Evolutionary conservation across 139 green algal species (phyloP).

Genomic region (Auxenochlorella protothecoides): DNA sequence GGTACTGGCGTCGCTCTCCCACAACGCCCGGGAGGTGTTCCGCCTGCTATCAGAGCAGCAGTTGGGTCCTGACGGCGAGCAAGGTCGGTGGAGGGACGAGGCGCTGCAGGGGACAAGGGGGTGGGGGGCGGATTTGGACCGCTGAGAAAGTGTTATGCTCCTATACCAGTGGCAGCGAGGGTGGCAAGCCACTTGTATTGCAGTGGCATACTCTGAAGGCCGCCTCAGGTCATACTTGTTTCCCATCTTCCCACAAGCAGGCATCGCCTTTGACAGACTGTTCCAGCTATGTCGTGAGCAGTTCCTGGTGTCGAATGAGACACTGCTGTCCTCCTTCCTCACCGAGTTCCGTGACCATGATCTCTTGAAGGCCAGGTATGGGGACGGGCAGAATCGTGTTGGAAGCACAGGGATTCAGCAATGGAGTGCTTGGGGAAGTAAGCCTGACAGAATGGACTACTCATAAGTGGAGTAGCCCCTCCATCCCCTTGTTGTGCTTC

Average conservation of each 20-base stretch:
- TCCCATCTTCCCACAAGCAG: slow-evolving; percentile 3
- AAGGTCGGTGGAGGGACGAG: background rate
- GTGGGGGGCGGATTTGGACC: too few relatives aligned
- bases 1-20: slow-evolving; percentile 54
- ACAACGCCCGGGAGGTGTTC: slow-evolving; percentile 63
- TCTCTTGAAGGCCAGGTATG: slow-evolving; percentile 39
- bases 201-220: too few relatives aligned
- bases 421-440: background rate
- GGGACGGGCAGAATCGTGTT: background rate
- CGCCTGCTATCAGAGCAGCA: slow-evolving; percentile 53
- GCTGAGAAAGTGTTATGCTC: too few relatives aligned
- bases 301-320: slow-evolving; percentile 75
- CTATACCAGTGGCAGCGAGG: too few relatives aligned
- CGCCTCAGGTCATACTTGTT: background rate
- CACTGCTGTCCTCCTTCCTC: slow-evolving; percentile 57
- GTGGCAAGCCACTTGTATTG: too few relatives aligned
- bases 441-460: background rate
- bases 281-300: slow-evolving; percentile 65
- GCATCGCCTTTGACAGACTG: slow-evolving; percentile 1
- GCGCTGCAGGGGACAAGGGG: too few relatives aligned
- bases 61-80: slow-evolving; percentile 22
- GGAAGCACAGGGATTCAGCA: background rate
- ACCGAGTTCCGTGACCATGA: slow-evolving; percentile 84
- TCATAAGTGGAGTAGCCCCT: background rate
- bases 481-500: background rate